A percentile compares a stretch with the other conserved stretches of the same genome.
These are phyloP conservation scores for Syzygium aromaticum DNA, from an alignment of 345 rosid species.

Conservation along the genomic window DNA sequence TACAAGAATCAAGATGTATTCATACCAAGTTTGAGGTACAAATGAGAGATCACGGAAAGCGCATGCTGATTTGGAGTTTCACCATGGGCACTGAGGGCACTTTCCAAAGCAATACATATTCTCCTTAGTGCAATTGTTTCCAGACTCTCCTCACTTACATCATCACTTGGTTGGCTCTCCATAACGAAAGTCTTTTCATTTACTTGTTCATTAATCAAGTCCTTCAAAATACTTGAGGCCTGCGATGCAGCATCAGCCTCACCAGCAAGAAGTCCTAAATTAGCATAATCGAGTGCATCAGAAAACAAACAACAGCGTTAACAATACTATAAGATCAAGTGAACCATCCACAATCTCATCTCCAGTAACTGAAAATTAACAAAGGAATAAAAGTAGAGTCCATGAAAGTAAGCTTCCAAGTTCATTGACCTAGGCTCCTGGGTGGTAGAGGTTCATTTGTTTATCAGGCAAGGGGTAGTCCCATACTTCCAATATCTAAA, in stretches of 20 bases:
- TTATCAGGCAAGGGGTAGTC: not conserved
- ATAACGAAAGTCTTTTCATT: conserved; percentile 17
- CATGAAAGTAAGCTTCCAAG: not conserved
- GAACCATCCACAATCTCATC: not conserved
- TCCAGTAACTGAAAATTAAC: not conserved
- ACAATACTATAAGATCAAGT: not conserved
- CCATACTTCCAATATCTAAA: not conserved
- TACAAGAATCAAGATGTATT: not conserved
- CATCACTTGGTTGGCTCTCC: conserved; percentile 26
- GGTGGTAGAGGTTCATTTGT: not conserved
- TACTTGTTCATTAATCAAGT: conserved; percentile 42
- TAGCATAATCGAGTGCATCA: conserved; percentile 2
- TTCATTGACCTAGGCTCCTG: not conserved
- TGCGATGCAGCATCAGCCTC: conserved; percentile 43
- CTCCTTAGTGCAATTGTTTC: conserved; percentile 35
- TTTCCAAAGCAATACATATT: conserved; percentile 51
- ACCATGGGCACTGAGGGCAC: conserved; percentile 23
- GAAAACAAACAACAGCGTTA: not conserved
- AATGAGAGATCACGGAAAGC: conserved; percentile 38
- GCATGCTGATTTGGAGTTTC: conserved; percentile 52
- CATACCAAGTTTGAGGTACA: conserved; percentile 74
- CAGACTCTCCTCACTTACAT: conserved; percentile 20
- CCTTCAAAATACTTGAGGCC: conserved; percentile 48
- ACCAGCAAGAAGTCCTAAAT: conserved; percentile 57
- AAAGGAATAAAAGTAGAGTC: not conserved